Conservation (phyloP, 768 basidiomycete genomes). For the Amanita molliuscula region DNA sequence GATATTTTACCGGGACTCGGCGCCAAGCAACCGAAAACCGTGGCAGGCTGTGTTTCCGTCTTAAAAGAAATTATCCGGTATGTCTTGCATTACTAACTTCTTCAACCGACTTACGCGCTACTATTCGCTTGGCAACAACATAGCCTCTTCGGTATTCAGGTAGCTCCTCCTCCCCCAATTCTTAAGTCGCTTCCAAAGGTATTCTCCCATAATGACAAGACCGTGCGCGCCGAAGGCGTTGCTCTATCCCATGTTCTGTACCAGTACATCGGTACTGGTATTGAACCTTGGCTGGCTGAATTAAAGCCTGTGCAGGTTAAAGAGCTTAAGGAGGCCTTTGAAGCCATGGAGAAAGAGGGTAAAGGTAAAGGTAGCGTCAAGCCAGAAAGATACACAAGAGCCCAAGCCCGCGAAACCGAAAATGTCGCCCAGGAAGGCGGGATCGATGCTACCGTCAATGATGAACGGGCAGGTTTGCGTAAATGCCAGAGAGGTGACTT, state of each 20-base stretch:
- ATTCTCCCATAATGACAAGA: slow-evolving; percentile 91
- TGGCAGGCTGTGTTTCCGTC: slow-evolving; percentile 67
- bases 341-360: slow-evolving; percentile 71
- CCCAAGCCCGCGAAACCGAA: slow-evolving; percentile 64
- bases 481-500: slow-evolving; percentile 9
- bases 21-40: slow-evolving; percentile 92
- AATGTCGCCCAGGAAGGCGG: slow-evolving; percentile 20
- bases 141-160: slow-evolving; percentile 73
- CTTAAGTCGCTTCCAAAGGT: slow-evolving; percentile 87
- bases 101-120: background rate
- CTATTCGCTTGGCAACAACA: background rate
- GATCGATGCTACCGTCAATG: slow-evolving; percentile 16
- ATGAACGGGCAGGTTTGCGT: slow-evolving; percentile 6
- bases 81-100: slow-evolving; percentile 15
- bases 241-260: slow-evolving; percentile 68
- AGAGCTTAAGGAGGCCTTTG: slow-evolving; percentile 88
- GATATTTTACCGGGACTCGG: slow-evolving; percentile 78
- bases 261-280: slow-evolving; percentile 74
- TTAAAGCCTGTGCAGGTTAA: slow-evolving; percentile 96
- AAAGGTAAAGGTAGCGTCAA: slow-evolving; percentile 77
- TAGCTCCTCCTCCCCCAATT: slow-evolving; percentile 67
- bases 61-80: slow-evolving; percentile 83
- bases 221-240: slow-evolving; percentile 86
- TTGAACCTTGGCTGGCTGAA: slow-evolving; percentile 79
- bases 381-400: slow-evolving; percentile 70